A percentile compares a stretch with the other conserved stretches of the same genome.
These are phyloP conservation scores for Didymella sp. DNA, from an alignment of 2,329 filamentous ascomycete species.

Conservation along the genomic window DNA sequence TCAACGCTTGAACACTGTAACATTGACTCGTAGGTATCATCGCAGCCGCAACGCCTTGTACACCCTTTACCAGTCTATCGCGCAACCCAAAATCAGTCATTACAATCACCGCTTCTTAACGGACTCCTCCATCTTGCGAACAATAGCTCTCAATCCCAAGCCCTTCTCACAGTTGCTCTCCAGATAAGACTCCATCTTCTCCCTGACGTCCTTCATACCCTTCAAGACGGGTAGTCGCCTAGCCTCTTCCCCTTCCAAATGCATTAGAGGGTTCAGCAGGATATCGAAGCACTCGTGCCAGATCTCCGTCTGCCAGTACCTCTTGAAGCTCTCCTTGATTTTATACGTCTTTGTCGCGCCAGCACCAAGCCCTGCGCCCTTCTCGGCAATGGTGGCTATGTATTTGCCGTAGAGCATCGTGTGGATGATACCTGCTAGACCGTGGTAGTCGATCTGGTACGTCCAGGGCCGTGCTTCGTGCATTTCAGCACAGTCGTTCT, in stretches of 20 bases:
- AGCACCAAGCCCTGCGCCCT: conserved; percentile 62
- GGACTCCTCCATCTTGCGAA: conserved; percentile 70
- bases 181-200: conserved; percentile 85
- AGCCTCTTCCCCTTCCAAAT: conserved; percentile 69
- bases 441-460: conserved; percentile 96
- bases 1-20: not conserved
- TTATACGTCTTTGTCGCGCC: conserved; percentile 72
- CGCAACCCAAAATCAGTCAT: not conserved
- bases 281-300: conserved; percentile 86
- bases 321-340: conserved; percentile 82
- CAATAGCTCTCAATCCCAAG: conserved; percentile 61
- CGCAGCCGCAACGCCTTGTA: conserved; percentile 22
- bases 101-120: conserved; percentile 58
- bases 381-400: conserved; percentile 74
- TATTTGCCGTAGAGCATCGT: conserved; percentile 92
- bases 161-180: conserved; percentile 83
- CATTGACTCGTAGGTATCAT: conserved; percentile 14
- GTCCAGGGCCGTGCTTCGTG: conserved; percentile 94
- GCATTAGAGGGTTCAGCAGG: conserved; percentile 79
- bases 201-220: conserved; percentile 71
- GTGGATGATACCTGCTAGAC: conserved; percentile 86
- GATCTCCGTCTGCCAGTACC: conserved; percentile 96
- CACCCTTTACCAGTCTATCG: conserved; percentile 9
- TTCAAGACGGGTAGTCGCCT: conserved; percentile 74
- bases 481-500: conserved; percentile 94